phyloP scores from a whole-genome alignment of 2,329 filamentous ascomycete genomes.

The Colletotrichum salicis region DNA sequence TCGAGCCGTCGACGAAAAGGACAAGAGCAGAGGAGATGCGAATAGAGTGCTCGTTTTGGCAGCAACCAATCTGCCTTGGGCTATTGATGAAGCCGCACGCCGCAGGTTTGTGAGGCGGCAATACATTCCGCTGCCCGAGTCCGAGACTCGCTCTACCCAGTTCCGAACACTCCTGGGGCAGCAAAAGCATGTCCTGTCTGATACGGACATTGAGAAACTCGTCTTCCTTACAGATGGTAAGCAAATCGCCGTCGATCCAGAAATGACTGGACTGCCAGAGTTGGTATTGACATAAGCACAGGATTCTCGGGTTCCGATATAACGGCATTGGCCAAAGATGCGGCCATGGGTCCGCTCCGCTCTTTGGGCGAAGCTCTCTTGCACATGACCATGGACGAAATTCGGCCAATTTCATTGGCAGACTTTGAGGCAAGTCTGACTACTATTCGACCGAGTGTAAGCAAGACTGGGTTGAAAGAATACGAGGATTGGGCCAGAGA shows the following conservation, averaged over 20 bases:
- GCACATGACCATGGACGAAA: conserved; percentile 93
- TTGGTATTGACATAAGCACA: conserved; percentile 49
- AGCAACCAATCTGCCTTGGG: conserved; percentile 96
- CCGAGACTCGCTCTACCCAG: conserved; percentile 81
- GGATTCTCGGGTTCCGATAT: conserved; percentile 99
- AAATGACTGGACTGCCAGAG: neutral
- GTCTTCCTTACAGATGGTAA: conserved; percentile 87
- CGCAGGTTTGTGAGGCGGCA: conserved; percentile 91
- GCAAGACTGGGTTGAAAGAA: conserved; percentile 82
- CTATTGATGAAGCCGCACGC: conserved; percentile 94
- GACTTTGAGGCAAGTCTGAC: conserved; percentile 88
- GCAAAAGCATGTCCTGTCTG: conserved; percentile 83
- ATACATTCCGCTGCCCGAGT: conserved; percentile 94
- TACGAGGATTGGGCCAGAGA: conserved; percentile 95
- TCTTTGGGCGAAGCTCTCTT: conserved; percentile 90
- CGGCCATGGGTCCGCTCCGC: conserved; percentile 94
- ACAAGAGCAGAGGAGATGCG: conserved; percentile 80
- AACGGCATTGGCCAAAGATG: conserved; percentile 95
- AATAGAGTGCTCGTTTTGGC: conserved; percentile 92
- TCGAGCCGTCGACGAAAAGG: conserved; percentile 73
- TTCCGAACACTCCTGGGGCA: conserved; percentile 82
- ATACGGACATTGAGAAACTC: conserved; percentile 76
- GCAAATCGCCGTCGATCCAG: conserved; percentile 39
- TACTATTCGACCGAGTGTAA: conserved; percentile 91
- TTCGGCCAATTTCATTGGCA: conserved; percentile 81